Evolutionary conservation across 2,329 filamentous ascomycete species (phyloP).

Genomic region (Zymoseptoria pseudotritici): DNA sequence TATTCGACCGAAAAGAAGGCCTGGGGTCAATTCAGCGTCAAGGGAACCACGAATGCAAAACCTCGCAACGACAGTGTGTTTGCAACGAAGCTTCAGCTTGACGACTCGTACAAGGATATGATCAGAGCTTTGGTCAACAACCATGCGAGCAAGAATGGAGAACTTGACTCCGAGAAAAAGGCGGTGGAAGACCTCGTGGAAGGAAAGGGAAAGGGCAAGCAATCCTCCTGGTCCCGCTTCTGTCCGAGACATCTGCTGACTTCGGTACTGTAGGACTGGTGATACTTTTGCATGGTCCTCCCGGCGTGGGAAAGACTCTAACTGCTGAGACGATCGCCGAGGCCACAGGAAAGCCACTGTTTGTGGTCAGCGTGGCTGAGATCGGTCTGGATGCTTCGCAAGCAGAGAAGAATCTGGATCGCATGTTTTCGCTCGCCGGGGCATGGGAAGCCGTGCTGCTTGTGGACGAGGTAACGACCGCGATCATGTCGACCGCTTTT

Average conservation of each 20-base stretch:
- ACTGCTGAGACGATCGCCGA: constrained; percentile 32
- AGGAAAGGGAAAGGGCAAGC: constrained; percentile 6
- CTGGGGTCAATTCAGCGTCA: constrained; percentile 7
- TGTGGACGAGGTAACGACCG: constrained; percentile 8
- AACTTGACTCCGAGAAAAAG: not conserved
- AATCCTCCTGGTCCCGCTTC: too few relatives aligned
- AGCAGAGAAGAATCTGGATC: constrained; percentile 1
- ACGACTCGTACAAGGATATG: not conserved
- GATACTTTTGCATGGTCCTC: constrained; percentile 31
- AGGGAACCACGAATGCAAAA: not conserved
- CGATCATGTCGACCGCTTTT: too few relatives aligned
- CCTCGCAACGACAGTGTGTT: not conserved
- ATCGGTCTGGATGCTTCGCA: constrained; percentile 2
- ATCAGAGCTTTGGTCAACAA: constrained; percentile 1
- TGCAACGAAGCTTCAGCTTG: constrained; percentile 5
- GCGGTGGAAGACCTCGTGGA: constrained; percentile 5
- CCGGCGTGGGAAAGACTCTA: constrained; percentile 34
- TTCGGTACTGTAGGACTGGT: constrained; percentile 21
- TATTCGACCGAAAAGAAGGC: constrained; percentile 1
- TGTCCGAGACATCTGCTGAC: not conserved
- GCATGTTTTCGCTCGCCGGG: constrained; percentile 4
- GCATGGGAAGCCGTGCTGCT: constrained; percentile 10
- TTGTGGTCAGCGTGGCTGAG: constrained; percentile 21
- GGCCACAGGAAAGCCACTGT: constrained; percentile 34
- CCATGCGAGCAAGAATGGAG: not conserved